phyloP scores from a whole-genome alignment of 768 basidiomycete species.

The Leucocoprinus sp. region DNA sequence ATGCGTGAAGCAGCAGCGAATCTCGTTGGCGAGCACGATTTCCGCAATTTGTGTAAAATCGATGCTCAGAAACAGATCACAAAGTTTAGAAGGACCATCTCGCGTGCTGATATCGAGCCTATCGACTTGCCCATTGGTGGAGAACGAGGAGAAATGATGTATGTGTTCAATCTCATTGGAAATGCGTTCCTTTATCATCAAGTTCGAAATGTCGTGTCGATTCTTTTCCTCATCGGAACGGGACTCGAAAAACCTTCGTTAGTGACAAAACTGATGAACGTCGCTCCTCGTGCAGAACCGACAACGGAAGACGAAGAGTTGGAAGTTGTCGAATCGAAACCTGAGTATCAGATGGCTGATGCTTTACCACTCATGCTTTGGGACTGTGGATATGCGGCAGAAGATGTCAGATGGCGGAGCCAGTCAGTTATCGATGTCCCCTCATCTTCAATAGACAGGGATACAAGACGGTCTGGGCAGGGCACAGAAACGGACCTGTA shows the following conservation, averaged over 20 bases:
- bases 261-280: conserved; percentile 68
- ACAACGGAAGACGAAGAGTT: conserved; percentile 14
- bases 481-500: conserved; percentile 27
- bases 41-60: conserved; percentile 90
- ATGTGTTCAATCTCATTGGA: conserved; percentile 59
- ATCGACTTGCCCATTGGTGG: background rate
- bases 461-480: conserved; percentile 16
- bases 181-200: conserved; percentile 81
- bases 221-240: conserved; percentile 15
- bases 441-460: conserved; percentile 14
- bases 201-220: conserved; percentile 26
- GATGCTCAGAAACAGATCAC: conserved; percentile 53
- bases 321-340: conserved; percentile 60
- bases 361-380: conserved; percentile 86
- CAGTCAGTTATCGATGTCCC: conserved; percentile 31
- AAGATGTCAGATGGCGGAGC: conserved; percentile 67
- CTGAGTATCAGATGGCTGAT: conserved; percentile 91
- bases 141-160: conserved; percentile 5
- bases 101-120: conserved; percentile 11
- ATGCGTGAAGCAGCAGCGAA: no score
- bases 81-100: conserved; percentile 50
- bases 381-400: conserved; percentile 71
- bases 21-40: conserved; percentile 62
- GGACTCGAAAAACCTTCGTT: conserved; percentile 52
- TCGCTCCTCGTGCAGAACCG: conserved; percentile 35